Percentiles rank a stretch among this genome's conserved stretches.
These are phyloP conservation scores for Salix suchowensis DNA, from an alignment of 345 rosid genomes.

Conservation along the genomic window DNA sequence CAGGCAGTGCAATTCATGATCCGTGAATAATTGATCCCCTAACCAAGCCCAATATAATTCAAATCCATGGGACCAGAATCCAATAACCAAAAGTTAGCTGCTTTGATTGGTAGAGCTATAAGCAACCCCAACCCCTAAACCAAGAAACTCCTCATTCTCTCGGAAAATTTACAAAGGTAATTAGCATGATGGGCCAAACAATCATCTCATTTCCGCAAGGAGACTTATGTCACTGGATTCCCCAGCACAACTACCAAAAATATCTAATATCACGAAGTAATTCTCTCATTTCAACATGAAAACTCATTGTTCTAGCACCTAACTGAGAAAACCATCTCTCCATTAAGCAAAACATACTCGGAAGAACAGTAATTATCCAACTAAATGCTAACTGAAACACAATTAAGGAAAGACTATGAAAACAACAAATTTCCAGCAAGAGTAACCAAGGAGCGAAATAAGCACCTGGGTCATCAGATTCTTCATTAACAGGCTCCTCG, in stretches of 20 bases:
- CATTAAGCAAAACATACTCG: background rate
- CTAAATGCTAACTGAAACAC: background rate
- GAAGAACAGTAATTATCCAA: background rate
- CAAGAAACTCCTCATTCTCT: background rate
- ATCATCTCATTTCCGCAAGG: background rate
- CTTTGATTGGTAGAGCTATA: background rate
- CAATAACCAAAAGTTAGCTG: background rate
- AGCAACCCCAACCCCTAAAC: background rate
- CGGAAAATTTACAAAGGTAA: background rate
- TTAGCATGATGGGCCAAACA: background rate
- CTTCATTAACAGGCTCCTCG: constrained; percentile 25
- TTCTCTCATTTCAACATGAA: background rate
- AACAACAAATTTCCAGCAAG: background rate
- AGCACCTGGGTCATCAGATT: constrained; percentile 43
- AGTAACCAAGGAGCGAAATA: background rate
- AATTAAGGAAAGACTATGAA: background rate
- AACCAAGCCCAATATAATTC: background rate
- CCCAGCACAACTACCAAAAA: background rate
- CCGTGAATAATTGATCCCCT: background rate
- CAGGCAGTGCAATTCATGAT: background rate
- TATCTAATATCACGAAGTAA: background rate
- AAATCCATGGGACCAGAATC: background rate
- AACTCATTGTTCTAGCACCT: background rate
- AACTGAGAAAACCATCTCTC: background rate
- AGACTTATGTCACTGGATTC: background rate